Evolutionary conservation across 2,329 filamentous ascomycete species (phyloP).

Genomic region (Curvularia lunata): DNA sequence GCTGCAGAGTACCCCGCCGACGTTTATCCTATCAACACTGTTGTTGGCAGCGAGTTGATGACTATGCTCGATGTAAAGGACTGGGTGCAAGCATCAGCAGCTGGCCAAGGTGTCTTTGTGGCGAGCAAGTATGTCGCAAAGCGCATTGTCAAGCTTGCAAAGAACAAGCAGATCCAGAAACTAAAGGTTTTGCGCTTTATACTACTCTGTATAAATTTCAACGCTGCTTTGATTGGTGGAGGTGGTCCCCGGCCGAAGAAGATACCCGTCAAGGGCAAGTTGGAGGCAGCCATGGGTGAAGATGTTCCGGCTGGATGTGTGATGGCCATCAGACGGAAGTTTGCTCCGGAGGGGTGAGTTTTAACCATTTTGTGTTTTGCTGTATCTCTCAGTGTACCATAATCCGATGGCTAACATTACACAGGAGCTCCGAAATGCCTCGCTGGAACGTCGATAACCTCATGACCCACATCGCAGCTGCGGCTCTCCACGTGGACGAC

Average conservation of each 20-base stretch:
- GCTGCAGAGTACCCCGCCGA: constrained; percentile 71
- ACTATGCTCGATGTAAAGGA: constrained; percentile 72
- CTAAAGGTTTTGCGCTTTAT: constrained; percentile 59
- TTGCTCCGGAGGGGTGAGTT: constrained; percentile 54
- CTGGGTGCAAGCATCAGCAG: constrained; percentile 72
- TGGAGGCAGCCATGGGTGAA: constrained; percentile 66
- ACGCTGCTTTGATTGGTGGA: constrained; percentile 47
- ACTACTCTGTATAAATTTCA: constrained; percentile 56
- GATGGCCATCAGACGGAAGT: constrained; percentile 63
- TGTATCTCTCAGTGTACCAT: not conserved
- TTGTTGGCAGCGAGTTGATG: constrained; percentile 73
- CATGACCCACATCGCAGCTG: constrained; percentile 73
- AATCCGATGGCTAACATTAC: constrained; percentile 14
- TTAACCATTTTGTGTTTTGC: not conserved
- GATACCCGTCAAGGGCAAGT: constrained; percentile 68
- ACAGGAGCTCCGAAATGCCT: constrained; percentile 60
- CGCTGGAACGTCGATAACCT: constrained; percentile 76
- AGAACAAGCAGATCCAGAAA: constrained; percentile 57
- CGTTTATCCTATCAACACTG: constrained; percentile 70
- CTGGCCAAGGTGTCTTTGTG: constrained; percentile 63
- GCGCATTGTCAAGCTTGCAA: constrained; percentile 65
- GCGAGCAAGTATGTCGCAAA: constrained; percentile 69
- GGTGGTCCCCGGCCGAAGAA: constrained; percentile 49
- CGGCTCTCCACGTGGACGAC: constrained; percentile 74
- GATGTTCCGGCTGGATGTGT: constrained; percentile 33